A percentile compares a stretch with the other conserved stretches of the same genome.
These are phyloP conservation scores for Ustilago loliicola DNA, from an alignment of 1,284 basidiomycete species.

Conservation along the genomic window DNA sequence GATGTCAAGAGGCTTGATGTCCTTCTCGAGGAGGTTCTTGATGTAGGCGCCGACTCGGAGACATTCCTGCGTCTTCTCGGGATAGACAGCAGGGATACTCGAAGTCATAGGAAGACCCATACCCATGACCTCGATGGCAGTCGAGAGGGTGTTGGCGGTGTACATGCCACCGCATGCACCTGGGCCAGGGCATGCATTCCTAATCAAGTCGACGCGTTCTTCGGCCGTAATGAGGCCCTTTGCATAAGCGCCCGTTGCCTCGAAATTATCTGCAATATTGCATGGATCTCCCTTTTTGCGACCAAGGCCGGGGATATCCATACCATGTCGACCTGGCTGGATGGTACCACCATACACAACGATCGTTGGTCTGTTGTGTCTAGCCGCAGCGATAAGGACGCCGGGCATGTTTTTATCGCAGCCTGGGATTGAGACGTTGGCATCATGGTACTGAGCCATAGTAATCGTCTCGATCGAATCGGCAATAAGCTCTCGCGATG, in stretches of 20 bases:
- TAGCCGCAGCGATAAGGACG: conserved; percentile 90
- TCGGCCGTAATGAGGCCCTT: conserved; percentile 86
- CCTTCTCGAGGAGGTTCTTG: conserved; percentile 83
- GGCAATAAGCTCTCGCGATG: conserved; percentile 88
- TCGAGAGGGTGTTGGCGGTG: conserved; percentile 96
- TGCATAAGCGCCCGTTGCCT: conserved; percentile 83
- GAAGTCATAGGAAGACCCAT: conserved; percentile 88
- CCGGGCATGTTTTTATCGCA: conserved; percentile 99
- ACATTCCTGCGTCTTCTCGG: conserved; percentile 88
- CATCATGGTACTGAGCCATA: conserved; percentile 98
- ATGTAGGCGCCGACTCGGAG: conserved; percentile 84
- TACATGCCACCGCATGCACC: conserved; percentile 97
- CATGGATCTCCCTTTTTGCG: conserved; percentile 82
- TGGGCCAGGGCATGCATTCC: conserved; percentile 92
- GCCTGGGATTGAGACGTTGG: conserved; percentile 94
- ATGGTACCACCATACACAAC: conserved; percentile 99
- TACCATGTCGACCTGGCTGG: conserved; percentile 77
- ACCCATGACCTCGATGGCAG: conserved; percentile 88
- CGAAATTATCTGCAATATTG: conserved; percentile 83
- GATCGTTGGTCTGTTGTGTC: conserved; percentile 90
- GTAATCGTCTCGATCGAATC: conserved; percentile 92
- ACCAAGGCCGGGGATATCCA: conserved; percentile 84
- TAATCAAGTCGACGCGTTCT: conserved; percentile 82
- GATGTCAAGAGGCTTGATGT: conserved; percentile 92
- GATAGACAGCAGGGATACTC: conserved; percentile 83